Evolutionary conservation across 331 rosid species (phyloP).

Genomic region (Cydonia oblonga): DNA sequence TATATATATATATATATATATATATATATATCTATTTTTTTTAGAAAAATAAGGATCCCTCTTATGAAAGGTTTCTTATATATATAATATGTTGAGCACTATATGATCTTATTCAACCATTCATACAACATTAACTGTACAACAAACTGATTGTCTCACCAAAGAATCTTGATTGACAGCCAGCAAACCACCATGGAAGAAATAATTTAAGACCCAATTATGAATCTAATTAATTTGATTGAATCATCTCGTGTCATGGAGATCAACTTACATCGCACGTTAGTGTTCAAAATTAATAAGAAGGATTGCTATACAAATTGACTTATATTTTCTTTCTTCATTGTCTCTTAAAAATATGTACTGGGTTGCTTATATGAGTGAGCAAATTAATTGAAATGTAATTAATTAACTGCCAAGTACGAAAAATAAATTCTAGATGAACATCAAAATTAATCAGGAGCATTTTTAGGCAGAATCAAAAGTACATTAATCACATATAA

Average conservation of each 20-base stretch:
- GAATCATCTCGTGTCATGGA: not conserved
- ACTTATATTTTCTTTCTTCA: no score
- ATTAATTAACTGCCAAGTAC: not conserved
- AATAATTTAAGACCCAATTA: not conserved
- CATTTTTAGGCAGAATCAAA: not conserved
- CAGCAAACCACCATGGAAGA: not conserved
- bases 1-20: no score
- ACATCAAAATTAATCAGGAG: no score
- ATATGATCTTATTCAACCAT: not conserved
- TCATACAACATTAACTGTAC: not conserved
- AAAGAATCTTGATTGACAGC: not conserved
- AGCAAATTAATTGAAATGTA: not conserved
- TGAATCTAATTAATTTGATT: not conserved
- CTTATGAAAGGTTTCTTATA: no score
- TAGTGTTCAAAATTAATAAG: no score
- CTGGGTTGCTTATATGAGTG: no score
- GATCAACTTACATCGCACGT: not conserved
- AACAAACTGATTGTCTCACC: not conserved
- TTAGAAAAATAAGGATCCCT: no score
- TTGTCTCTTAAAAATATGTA: no score
- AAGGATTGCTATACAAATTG: no score
- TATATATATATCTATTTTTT: no score
- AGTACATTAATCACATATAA: not conserved
- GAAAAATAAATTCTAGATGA: not conserved
- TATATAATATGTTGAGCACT: no score